phyloP scores from a whole-genome alignment of 345 rosid genomes.

The Lumnitzera racemosa region DNA sequence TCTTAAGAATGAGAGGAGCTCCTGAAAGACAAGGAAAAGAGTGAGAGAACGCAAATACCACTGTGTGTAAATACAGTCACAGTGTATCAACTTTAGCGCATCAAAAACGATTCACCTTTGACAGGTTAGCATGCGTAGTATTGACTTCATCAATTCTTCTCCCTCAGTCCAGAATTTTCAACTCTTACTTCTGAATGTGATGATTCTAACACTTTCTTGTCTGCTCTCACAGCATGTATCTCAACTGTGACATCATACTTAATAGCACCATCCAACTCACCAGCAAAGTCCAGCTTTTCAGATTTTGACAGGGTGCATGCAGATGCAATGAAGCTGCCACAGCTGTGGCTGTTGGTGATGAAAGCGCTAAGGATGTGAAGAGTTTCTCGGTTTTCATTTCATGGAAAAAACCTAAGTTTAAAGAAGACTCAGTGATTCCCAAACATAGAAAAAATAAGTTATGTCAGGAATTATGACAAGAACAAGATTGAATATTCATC shows the following conservation, averaged over 20 bases:
- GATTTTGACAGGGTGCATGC: conserved; percentile 89
- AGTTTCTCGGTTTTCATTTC: conserved; percentile 69
- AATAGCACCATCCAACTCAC: conserved; percentile 24
- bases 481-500: no score
- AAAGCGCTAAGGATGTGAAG: conserved; percentile 61
- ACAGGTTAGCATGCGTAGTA: conserved; percentile 57
- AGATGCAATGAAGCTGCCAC: conserved; percentile 95
- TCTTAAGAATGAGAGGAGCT: conserved; percentile 82
- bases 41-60: background rate
- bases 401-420: conserved; percentile 56
- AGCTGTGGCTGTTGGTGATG: conserved; percentile 96
- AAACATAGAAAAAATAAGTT: conserved; percentile 1
- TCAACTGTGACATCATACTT: conserved; percentile 40
- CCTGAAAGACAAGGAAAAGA: conserved; percentile 34
- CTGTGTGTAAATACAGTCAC: background rate
- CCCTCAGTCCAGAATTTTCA: conserved; percentile 55
- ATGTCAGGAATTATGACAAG: background rate
- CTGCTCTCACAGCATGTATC: conserved; percentile 58
- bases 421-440: conserved; percentile 5
- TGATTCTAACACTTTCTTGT: conserved; percentile 48
- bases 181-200: conserved; percentile 47
- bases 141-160: conserved; percentile 69
- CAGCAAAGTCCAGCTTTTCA: conserved; percentile 51
- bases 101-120: conserved; percentile 38
- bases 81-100: background rate